Base-by-base conservation (phyloP, 768 basidiomycete genomes). In the Lentinula sp. region DNA sequence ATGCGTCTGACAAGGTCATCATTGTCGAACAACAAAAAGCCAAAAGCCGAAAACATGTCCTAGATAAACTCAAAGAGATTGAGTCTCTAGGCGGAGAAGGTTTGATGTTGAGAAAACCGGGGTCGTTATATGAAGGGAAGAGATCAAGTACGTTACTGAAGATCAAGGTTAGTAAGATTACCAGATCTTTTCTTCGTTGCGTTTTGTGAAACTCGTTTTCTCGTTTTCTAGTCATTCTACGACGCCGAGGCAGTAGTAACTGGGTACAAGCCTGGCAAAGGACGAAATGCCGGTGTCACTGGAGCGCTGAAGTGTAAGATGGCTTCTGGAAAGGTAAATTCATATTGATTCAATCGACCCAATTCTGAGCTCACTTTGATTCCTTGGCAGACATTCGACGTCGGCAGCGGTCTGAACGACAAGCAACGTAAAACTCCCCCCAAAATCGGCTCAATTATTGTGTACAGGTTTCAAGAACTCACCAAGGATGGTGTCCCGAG, bases 401-500 rank as follows among this genome's bases (percentile, higher is more conserved):
- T 83, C 3, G 84, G 84, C 9, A 80, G 79, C 2, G 84, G 84
- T 1, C 69, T 86, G 43, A 78, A 72, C 15, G 83, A 85, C 66
- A 80, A 79, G 61, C 80, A 80, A 59, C 79, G 84, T 61, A 73
- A 73, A 60, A 75, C 76, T 41, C 84, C 84, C n/a, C 83, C 84
- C 3, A 79, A 79, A 63, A 67, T 84, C 36, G 84, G 83, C 5
- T 68, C 77, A 0, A 84, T 86, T 61, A 79, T 86, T 36, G 74
- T 74, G 0, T 86, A 86, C 70, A 76, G 82, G 36, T 86, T 85
- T 68, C 83, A 85, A 64, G 84, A 85, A 66, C 70, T 86, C 16
- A 85, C 83, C 0, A 77, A 73, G 62, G 80, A 82, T 64, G 80
- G 81, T 1, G 80, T 82, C 3, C 84, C 84, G n/a, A 74, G 84